Conservation (phyloP, 2,329 filamentous ascomycete species). For the Colletotrichum orchidophilum region DNA sequence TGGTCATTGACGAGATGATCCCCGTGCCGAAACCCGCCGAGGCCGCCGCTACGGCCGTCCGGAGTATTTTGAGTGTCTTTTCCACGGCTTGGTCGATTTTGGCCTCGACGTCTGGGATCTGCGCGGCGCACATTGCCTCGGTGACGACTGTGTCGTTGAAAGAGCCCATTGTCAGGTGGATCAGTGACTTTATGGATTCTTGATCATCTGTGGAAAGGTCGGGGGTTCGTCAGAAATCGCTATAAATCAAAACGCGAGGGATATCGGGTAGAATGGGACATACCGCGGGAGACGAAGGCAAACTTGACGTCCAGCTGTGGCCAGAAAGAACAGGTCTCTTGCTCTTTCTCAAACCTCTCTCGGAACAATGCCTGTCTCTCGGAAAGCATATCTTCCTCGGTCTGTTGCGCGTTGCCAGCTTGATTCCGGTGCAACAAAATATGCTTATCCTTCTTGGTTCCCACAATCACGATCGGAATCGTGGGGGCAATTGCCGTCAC, state of each 20-base stretch:
- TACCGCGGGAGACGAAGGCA: slow-evolving; percentile 19
- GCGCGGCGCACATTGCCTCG: slow-evolving; percentile 20
- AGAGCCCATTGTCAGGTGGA: neutral
- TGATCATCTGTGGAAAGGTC: slow-evolving; percentile 18
- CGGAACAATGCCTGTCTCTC: neutral
- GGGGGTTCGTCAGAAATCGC: neutral
- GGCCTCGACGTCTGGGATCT: slow-evolving; percentile 18
- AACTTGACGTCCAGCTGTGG: slow-evolving; percentile 4
- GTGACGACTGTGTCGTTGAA: neutral
- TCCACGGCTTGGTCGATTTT: slow-evolving; percentile 29
- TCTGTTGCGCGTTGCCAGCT: neutral
- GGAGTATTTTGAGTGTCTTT: slow-evolving; percentile 23
- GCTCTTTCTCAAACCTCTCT: neutral
- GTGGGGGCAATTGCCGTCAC: slow-evolving; percentile 35
- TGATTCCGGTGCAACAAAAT: slow-evolving; percentile 7
- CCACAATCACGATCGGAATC: slow-evolving; percentile 39
- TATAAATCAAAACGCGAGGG: neutral
- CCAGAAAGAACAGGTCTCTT: neutral
- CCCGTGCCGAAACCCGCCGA: neutral
- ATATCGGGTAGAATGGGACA: neutral
- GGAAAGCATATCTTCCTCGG: neutral
- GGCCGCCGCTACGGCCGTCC: slow-evolving; percentile 15
- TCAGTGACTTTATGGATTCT: slow-evolving; percentile 24
- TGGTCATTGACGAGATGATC: slow-evolving; percentile 34
- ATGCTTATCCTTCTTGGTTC: slow-evolving; percentile 41